These are phyloP conservation scores for Tympanopsis confertula DNA, from an alignment of 2,329 filamentous ascomycete species.

Conservation along the genomic window DNA sequence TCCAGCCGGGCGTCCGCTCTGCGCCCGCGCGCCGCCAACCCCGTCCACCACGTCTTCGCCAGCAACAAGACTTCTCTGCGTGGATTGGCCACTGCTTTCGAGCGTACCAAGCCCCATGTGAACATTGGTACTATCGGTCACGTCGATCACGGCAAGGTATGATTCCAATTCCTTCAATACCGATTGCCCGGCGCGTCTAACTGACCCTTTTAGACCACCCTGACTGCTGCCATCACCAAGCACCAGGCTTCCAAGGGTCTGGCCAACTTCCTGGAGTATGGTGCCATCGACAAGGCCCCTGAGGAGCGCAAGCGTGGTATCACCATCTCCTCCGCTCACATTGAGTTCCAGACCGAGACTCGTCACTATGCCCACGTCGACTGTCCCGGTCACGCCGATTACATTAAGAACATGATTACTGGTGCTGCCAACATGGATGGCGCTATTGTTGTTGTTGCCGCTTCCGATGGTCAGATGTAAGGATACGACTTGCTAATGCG, in stretches of 20 bases:
- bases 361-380: constrained; percentile 99
- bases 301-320: constrained; percentile 99
- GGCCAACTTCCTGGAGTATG: constrained; percentile 93
- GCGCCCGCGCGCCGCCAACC: background rate
- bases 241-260: constrained; percentile 88
- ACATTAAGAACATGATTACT: constrained; percentile 99
- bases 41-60: background rate
- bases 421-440: constrained; percentile 99
- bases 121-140: constrained; percentile 99
- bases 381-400: constrained; percentile 99
- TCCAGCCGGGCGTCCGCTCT: background rate
- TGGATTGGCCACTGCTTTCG: constrained; percentile 40
- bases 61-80: background rate
- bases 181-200: no score
- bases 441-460: constrained; percentile 95
- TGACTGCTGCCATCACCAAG: constrained; percentile 98
- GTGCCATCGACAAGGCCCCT: constrained; percentile 94
- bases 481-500: background rate
- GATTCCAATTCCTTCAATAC: constrained; percentile 7
- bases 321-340: constrained; percentile 95
- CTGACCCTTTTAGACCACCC: constrained; percentile 60
- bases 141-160: constrained; percentile 98
- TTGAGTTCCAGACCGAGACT: constrained; percentile 89
- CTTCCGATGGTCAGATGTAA: constrained; percentile 91
- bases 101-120: constrained; percentile 91